Evolutionary conservation across 768 basidiomycete genomes (phyloP).

Genomic region (Coprinopsis marcescibilis): DNA sequence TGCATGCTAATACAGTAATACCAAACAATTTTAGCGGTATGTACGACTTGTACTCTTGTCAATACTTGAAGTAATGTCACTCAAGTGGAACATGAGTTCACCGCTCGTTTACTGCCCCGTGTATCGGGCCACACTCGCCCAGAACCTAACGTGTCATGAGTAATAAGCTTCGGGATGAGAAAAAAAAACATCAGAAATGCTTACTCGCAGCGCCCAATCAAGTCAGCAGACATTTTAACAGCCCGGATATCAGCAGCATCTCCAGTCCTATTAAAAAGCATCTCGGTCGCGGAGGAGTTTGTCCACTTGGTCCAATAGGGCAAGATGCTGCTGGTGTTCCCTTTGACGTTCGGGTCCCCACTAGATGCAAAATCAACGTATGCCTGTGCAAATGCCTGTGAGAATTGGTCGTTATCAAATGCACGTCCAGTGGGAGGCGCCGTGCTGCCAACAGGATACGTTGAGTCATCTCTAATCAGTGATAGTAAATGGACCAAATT

Average conservation of each 20-base stretch:
- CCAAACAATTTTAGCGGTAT: no score
- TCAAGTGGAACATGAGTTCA: no score
- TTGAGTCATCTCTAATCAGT: background rate
- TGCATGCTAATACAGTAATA: no score
- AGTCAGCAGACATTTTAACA: background rate
- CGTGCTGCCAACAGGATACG: background rate
- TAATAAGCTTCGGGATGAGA: no score
- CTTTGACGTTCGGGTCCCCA: constrained; percentile 27
- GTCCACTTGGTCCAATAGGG: constrained; percentile 31
- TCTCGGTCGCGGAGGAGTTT: constrained; percentile 25
- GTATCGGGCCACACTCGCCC: no score
- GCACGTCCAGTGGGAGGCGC: constrained; percentile 18
- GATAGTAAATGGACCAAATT: background rate
- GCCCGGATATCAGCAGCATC: constrained; percentile 17
- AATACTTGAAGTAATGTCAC: no score
- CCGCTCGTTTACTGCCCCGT: no score
- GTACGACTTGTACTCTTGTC: no score
- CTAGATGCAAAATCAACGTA: constrained; percentile 33
- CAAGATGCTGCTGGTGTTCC: constrained; percentile 22
- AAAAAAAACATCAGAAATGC: no score
- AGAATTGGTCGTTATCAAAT: constrained; percentile 31
- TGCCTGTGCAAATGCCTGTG: constrained; percentile 30
- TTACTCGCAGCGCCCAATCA: constrained; percentile 8
- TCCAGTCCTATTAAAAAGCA: constrained; percentile 41
- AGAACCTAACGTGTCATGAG: no score